Evolutionary conservation across 2,329 filamentous ascomycete genomes (phyloP), one percentile per base, ranked within the genome.

Genomic region (Drechmeria coniospora): DNA sequence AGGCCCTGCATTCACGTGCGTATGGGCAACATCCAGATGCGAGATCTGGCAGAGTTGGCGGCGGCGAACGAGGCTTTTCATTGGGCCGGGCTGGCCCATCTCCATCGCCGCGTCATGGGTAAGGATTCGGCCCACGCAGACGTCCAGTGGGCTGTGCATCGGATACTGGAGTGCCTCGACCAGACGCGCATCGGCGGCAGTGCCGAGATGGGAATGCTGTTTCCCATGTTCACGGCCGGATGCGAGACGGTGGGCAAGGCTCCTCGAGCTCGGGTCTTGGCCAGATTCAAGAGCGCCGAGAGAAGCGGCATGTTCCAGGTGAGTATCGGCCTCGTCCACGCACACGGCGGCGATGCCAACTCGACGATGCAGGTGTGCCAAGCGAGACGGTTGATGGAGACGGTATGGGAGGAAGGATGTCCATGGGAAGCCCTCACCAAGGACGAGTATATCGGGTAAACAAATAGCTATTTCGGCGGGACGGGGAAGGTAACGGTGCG

Each of bases 201-300:
- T 11, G 79, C 79, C 0, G 81, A 87, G 49, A 74, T 71, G 7
- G 82, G 79, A 42, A 55, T 81, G 12, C 49, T 90, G 21, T 86
- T 90, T 37, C 81, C 82, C 0, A 73, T 90, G 54, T 90, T 90
- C 49, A 80, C 79, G 1, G 81, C 81, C 1, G 82, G 81, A 0
- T 86, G 79, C 38, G 79, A 90, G 47, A 71, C 74, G 1, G 55
- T 56, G 30, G 65, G 73, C 26, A 42, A 57, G 19, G 51, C 50
- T 3, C 67, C 77, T 39, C 60, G 73, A 27, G 53, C 55, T 15
- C 61, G 69, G 41, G 69, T 87, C 21, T 55, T 80, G 41, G 65
- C 71, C 38, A 61, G 80, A 26, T 61, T 90, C 44, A 59, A 61
- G 45, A 64, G 64, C 12, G 68, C 82, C 2, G 79, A 87, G 52